Evolutionary conservation across 2,329 filamentous ascomycete genomes (phyloP).

Genomic region (Phyllosticta ampelicida): DNA sequence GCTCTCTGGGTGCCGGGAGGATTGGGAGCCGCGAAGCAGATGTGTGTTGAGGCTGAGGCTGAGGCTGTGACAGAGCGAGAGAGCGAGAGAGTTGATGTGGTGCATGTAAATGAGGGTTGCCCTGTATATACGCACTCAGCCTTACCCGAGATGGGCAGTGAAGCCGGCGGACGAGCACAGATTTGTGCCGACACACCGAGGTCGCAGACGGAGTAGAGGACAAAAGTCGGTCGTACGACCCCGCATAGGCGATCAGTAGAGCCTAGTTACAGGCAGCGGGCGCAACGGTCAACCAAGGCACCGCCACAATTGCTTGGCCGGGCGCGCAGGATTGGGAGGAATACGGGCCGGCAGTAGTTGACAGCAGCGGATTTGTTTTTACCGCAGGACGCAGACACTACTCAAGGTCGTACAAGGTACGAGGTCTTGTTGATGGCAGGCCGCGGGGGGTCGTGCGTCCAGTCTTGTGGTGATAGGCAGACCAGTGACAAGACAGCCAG

Average conservation of each 20-base stretch:
- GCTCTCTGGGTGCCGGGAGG: no score
- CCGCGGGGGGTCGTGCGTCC: not conserved
- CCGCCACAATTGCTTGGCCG: not conserved
- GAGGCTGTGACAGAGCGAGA: not conserved
- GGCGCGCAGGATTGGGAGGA: not conserved
- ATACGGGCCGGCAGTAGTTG: not conserved
- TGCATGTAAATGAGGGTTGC: not conserved
- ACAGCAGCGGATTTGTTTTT: not conserved
- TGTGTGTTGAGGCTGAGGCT: no score
- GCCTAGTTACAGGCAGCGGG: not conserved
- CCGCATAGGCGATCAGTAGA: no score
- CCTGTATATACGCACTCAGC: not conserved
- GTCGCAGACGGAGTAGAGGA: no score
- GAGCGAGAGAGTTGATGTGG: not conserved
- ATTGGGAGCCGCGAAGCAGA: no score
- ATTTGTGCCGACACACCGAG: no score
- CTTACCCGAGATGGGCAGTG: not conserved
- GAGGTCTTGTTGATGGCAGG: not conserved
- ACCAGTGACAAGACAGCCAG: not conserved
- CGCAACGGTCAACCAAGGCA: not conserved
- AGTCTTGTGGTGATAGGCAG: not conserved
- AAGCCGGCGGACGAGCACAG: not conserved
- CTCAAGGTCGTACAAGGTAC: not conserved
- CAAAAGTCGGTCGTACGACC: not conserved
- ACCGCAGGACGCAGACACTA: not conserved